These are phyloP conservation scores for Moniliophthora roreri DNA, from an alignment of 1,284 basidiomycete genomes.

Conservation along the genomic window DNA sequence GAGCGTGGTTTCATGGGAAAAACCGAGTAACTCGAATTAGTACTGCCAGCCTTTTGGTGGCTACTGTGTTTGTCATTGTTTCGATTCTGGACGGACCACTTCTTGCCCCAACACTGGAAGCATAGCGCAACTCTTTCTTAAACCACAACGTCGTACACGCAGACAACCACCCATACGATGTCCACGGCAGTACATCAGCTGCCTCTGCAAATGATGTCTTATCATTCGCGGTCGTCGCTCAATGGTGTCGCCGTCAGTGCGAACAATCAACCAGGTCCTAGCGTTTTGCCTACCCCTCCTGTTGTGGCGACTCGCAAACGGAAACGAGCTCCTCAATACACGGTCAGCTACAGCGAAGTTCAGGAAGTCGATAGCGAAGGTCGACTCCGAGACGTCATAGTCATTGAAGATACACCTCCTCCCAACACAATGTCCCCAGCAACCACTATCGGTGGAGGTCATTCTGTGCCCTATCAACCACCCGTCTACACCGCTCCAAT, in stretches of 20 bases:
- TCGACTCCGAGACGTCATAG: conserved; percentile 76
- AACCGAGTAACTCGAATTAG: too few relatives aligned
- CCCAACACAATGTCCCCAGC: conserved; percentile 69
- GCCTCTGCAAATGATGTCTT: conserved; percentile 43
- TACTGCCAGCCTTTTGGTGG: too few relatives aligned
- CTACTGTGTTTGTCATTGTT: too few relatives aligned
- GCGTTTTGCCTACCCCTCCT: conserved; percentile 61
- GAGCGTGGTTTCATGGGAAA: too few relatives aligned
- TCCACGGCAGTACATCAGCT: conserved; percentile 14
- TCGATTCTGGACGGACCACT: too few relatives aligned
- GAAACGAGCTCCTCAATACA: conserved; percentile 76
- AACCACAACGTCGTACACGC: conserved; percentile 13
- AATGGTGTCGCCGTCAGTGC: conserved; percentile 30
- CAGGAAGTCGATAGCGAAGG: conserved; percentile 79
- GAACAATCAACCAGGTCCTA: conserved; percentile 37
- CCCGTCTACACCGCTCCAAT: conserved; percentile 71
- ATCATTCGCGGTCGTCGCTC: conserved; percentile 55
- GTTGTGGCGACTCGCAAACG: conserved; percentile 68
- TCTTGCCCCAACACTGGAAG: too few relatives aligned
- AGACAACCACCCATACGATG: conserved; percentile 15
- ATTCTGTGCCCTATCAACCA: conserved; percentile 76
- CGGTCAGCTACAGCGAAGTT: conserved; percentile 80
- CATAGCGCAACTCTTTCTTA: too few relatives aligned
- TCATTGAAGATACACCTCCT: conserved; percentile 85
- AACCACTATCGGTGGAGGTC: conserved; percentile 60